Conservation (phyloP, 331 rosid species). For the Spiraea crenata region DNA sequence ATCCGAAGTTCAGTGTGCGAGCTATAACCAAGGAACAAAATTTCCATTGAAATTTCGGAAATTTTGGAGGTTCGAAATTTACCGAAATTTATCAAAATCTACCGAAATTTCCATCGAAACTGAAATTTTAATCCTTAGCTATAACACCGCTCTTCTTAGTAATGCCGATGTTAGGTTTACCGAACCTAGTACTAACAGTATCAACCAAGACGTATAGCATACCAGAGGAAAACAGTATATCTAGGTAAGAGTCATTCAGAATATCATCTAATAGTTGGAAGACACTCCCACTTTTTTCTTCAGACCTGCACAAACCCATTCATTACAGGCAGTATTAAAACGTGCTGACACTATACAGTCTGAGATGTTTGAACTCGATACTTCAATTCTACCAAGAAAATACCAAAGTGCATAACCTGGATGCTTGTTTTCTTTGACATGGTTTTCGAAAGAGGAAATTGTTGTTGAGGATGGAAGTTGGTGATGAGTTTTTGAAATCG, state of each 20-base stretch:
- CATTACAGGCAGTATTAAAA: background rate
- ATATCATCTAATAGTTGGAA: background rate
- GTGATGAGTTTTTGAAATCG: background rate
- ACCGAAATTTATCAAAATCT: no score
- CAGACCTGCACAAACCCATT: background rate
- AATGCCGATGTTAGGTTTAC: no score
- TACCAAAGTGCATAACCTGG: background rate
- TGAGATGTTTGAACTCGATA: background rate
- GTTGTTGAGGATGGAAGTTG: background rate
- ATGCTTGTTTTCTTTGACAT: no score
- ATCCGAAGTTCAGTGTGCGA: no score
- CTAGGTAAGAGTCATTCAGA: background rate
- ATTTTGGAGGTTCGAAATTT: no score
- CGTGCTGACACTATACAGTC: background rate
- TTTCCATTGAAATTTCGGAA: no score
- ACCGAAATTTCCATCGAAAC: no score
- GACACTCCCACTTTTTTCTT: background rate
- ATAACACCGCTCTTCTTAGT: no score
- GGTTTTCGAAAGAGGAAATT: background rate
- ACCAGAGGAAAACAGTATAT: slow-evolving; percentile 2
- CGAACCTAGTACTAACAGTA: no score
- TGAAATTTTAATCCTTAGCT: no score
- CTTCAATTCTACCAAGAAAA: background rate
- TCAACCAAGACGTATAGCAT: background rate
- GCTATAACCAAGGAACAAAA: no score